Base-by-base conservation (phyloP, 305 asterid genomes). In the Fraxinus floribunda region DNA sequence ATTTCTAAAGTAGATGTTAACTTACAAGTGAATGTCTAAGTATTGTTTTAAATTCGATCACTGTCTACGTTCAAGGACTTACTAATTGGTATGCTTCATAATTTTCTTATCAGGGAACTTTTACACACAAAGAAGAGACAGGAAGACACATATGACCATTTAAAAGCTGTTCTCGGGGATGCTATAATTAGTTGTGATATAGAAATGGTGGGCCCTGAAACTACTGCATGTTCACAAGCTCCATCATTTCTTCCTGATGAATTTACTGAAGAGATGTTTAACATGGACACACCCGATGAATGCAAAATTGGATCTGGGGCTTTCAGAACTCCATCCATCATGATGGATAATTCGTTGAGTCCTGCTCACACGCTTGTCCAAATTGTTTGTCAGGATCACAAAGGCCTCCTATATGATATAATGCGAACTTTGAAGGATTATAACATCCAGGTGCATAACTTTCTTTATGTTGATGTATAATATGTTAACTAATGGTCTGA, bases 381-480 rank as follows among this genome's bases (percentile, higher is more conserved):
- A 88, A 91, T 94, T 35, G 93, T 89, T 84, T 94, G 97, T 78
- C 78, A 4, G 86, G 87, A 93, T 82, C 98, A 95, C 84, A 95
- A 95, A 87, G 99, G 98, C 82, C 92, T 94, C 72, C 81, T 91
- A 3, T 95, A 93, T 77, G 98, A 95, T 66, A 89, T 91, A 35
- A 95, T 95, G 99, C 89, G 99, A 76, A 93, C 99, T 46, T 84
- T 95, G 55, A 95, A 95, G 85, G 99, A 95, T 78, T 94, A 84
- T 62, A 88, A 90, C 84, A 95, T 95, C 78, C 95, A 93, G 96
- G 96, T 92, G 86, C 7, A 7, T 49, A 49, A 73, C 0, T 9
- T 55, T 66, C 32, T 39, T 11, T 81, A 4, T 39, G 26, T 81
- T 38, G 39, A 60, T 18, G 78, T 16, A 68, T 79, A 13, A 46